A percentile compares a stretch with the other conserved stretches of the same genome.
These are phyloP conservation scores for Neurospora sp. DNA, from an alignment of 2,329 filamentous ascomycete genomes.

Conservation along the genomic window DNA sequence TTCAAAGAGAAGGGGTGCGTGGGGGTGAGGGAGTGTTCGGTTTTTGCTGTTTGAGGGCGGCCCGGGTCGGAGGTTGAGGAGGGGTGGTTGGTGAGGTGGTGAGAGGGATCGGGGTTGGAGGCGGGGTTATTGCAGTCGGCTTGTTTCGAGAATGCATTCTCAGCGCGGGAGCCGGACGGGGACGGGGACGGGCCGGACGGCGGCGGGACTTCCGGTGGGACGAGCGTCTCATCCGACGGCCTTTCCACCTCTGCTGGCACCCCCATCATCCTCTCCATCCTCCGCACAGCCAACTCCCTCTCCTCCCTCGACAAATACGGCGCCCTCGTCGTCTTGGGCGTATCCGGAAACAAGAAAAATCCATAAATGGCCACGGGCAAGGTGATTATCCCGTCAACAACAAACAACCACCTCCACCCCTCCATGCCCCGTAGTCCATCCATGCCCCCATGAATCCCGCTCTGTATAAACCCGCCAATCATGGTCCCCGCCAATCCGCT, in stretches of 20 bases:
- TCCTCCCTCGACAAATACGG: slow-evolving; percentile 33
- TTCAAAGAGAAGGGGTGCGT: slow-evolving; percentile 18
- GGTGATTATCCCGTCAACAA: slow-evolving; percentile 45
- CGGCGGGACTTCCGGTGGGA: too few species aligned
- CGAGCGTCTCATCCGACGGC: not conserved
- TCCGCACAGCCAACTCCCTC: slow-evolving; percentile 25
- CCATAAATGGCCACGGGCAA: slow-evolving; percentile 47
- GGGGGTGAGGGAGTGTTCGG: not conserved
- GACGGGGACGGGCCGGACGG: too few species aligned
- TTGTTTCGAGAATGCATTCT: not conserved
- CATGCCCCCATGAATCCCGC: slow-evolving; percentile 35
- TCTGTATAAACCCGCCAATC: slow-evolving; percentile 54
- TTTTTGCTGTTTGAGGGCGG: not conserved
- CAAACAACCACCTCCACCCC: slow-evolving; percentile 47
- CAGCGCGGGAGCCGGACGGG: not conserved
- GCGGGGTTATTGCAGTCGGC: not conserved
- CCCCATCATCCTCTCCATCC: not conserved
- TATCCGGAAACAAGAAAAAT: slow-evolving; percentile 43
- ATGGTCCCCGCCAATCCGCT: slow-evolving; percentile 51
- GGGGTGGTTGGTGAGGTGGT: not conserved
- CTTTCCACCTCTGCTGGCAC: too few species aligned
- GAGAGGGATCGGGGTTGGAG: not conserved
- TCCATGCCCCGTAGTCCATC: slow-evolving; percentile 38
- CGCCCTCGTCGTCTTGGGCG: slow-evolving; percentile 38
- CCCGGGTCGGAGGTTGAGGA: not conserved